A percentile compares a stretch with the other conserved stretches of the same genome.
Conservation (phyloP, 1,139 yeast genomes). For the Blastobotrys proliferans region DNA sequence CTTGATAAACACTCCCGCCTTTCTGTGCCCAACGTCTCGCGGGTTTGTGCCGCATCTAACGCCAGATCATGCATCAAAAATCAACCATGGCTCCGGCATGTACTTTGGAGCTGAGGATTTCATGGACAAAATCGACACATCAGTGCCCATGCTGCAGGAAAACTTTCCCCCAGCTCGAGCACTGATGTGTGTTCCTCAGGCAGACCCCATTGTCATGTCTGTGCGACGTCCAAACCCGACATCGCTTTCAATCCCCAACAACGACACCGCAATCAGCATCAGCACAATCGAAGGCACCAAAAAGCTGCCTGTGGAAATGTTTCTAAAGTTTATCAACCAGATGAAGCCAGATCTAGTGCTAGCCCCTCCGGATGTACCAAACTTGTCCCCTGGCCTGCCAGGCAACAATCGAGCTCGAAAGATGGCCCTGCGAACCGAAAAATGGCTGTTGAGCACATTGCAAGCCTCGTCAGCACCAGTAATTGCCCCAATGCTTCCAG, state of each 20-base stretch:
- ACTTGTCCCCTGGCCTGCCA: constrained; percentile 31
- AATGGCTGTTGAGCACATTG: constrained; percentile 30
- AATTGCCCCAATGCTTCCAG: constrained; percentile 35
- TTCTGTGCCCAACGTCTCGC: constrained; percentile 35
- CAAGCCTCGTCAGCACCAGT: constrained; percentile 15
- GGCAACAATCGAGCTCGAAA: constrained; percentile 37
- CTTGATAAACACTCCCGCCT: constrained; percentile 30
- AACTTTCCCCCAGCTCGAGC: constrained; percentile 16
- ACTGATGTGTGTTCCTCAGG: constrained; percentile 24
- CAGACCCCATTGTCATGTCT: constrained; percentile 26
- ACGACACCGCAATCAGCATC: constrained; percentile 31
- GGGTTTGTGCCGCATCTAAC: constrained; percentile 42
- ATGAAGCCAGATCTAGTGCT: constrained; percentile 32
- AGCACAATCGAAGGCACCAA: constrained; percentile 38
- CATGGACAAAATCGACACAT: constrained; percentile 25
- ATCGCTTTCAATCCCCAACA: constrained; percentile 33
- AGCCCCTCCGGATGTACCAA: constrained; percentile 34
- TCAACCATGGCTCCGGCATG: constrained; percentile 22
- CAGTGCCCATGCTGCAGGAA: constrained; percentile 22
- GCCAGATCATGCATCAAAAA: constrained; percentile 35
- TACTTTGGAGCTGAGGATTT: constrained; percentile 34
- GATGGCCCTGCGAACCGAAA: constrained; percentile 34
- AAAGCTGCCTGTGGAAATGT: constrained; percentile 28
- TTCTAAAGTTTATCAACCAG: constrained; percentile 22
- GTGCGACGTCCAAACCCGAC: constrained; percentile 32